Evolutionary conservation across 371 early-diverging fungal genomes (phyloP).

Genomic region (Mucor indicus): DNA sequence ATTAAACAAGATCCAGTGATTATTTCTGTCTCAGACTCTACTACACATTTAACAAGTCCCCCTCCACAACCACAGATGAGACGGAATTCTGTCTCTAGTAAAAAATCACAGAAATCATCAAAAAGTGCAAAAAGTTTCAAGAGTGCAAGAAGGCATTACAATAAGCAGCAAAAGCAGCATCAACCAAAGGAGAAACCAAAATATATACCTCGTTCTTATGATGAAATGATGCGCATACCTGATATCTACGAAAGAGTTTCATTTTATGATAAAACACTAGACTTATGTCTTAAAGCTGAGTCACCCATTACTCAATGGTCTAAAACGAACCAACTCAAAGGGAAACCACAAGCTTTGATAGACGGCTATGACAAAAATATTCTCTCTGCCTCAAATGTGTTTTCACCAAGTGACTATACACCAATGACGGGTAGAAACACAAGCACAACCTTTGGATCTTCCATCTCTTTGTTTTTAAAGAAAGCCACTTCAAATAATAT

Average conservation of each 20-base stretch:
- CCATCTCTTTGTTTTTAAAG: constrained; percentile 18
- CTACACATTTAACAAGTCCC: neutral
- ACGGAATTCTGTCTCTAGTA: constrained; percentile 12
- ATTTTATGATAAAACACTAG: constrained; percentile 34
- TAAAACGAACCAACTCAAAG: constrained; percentile 17
- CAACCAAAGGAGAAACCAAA: constrained; percentile 9
- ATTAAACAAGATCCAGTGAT: neutral
- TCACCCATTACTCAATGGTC: constrained; percentile 24
- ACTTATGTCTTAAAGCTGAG: constrained; percentile 26
- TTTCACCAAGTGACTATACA: too few relatives aligned
- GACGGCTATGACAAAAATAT: constrained; percentile 38
- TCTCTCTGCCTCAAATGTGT: too few relatives aligned
- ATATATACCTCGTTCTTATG: constrained; percentile 27
- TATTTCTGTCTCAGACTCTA: neutral
- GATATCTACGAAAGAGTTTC: constrained; percentile 28
- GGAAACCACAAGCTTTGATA: constrained; percentile 16
- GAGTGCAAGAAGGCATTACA: constrained; percentile 5
- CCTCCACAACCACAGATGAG: neutral
- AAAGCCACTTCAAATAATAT: too few relatives aligned
- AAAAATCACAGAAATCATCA: constrained; percentile 12
- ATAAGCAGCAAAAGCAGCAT: neutral
- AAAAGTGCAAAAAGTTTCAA: neutral
- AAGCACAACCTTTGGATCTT: constrained; percentile 11
- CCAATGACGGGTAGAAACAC: too few relatives aligned
- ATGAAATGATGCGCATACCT: constrained; percentile 41